A percentile compares a stretch with the other conserved stretches of the same genome.
These are phyloP conservation scores for Bremia lactucae DNA, from an alignment of 352 stramenopile genomes.

Conservation along the genomic window DNA sequence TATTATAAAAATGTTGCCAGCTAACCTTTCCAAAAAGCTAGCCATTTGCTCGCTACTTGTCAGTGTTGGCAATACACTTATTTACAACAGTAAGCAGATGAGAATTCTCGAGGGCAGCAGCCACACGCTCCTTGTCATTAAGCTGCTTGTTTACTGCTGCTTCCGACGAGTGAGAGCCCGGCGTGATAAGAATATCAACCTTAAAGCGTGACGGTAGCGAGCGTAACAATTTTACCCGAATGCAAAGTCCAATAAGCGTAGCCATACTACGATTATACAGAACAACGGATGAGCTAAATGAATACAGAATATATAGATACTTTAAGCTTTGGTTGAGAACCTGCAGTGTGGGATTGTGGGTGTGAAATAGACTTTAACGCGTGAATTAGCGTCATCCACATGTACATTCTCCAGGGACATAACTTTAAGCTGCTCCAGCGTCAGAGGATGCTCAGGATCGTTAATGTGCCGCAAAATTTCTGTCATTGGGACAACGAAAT, in stretches of 20 bases:
- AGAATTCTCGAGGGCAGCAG: constrained; percentile 92
- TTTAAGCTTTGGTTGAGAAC: constrained; percentile 8
- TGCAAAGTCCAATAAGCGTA: constrained; percentile 92
- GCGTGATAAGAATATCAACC: constrained; percentile 89
- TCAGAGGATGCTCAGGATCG: constrained; percentile 89
- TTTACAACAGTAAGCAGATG: constrained; percentile 94
- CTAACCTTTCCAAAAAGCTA: constrained; percentile 1
- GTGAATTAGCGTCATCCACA: constrained; percentile 75
- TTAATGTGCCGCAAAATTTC: constrained; percentile 86
- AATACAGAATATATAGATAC: too few species aligned
- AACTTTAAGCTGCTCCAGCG: constrained; percentile 90
- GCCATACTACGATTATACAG: constrained; percentile 78
- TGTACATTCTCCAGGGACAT: constrained; percentile 85
- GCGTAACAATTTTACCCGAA: constrained; percentile 92
- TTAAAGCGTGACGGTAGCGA: constrained; percentile 91
- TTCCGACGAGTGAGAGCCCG: constrained; percentile 91
- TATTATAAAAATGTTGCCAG: too few species aligned
- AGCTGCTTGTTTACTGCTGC: constrained; percentile 95
- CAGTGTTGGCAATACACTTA: constrained; percentile 90
- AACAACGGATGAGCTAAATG: too few species aligned
- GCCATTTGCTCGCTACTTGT: constrained; percentile 42
- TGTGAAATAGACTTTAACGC: constrained; percentile 81
- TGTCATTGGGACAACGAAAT: constrained; percentile 10
- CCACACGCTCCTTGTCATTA: constrained; percentile 94
- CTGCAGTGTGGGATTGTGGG: constrained; percentile 96